A percentile compares a stretch with the other conserved stretches of the same genome.
Conservation (phyloP, 192 early-diverging fungal species). For the Coemansia sp. region DNA sequence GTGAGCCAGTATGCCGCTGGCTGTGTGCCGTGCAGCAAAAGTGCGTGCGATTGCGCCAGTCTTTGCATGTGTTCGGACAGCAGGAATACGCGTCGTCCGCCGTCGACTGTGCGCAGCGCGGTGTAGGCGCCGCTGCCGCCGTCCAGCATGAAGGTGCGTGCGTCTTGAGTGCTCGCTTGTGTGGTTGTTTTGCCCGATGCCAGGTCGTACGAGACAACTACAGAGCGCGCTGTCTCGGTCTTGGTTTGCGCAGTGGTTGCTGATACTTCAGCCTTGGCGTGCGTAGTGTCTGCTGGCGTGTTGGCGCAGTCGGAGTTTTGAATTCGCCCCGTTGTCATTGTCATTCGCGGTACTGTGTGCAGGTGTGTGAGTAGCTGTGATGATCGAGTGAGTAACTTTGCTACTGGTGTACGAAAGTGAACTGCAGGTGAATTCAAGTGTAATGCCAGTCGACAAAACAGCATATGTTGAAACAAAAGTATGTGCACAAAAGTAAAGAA, state of each 20-base stretch:
- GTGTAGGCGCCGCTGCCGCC: constrained; percentile 45
- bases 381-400: too few relatives aligned
- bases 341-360: too few relatives aligned
- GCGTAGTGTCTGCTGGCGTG: too few relatives aligned
- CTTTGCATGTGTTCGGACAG: constrained; percentile 46
- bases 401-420: too few relatives aligned
- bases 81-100: constrained; percentile 31
- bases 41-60: constrained; percentile 26
- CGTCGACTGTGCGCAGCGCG: constrained; percentile 36
- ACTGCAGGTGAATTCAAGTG: too few relatives aligned
- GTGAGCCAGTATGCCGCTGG: constrained; percentile 26
- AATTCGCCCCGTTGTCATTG: background rate
- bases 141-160: constrained; percentile 43
- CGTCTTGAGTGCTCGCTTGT: constrained; percentile 16
- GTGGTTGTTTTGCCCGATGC: constrained; percentile 9
- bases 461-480: background rate
- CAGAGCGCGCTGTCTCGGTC: too few relatives aligned
- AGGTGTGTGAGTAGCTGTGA: too few relatives aligned
- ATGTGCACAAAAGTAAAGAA: constrained; percentile 2
- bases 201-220: constrained; percentile 35
- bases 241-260: too few relatives aligned
- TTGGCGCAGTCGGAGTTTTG: too few relatives aligned
- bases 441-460: too few relatives aligned
- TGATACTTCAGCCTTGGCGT: too few relatives aligned
- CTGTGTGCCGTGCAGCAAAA: constrained; percentile 11